A percentile compares a stretch with the other conserved stretches of the same genome.
Evolutionary conservation across 176 grass and related monocot genomes (phyloP).

Genomic region (Aegilops umbellulata): DNA sequence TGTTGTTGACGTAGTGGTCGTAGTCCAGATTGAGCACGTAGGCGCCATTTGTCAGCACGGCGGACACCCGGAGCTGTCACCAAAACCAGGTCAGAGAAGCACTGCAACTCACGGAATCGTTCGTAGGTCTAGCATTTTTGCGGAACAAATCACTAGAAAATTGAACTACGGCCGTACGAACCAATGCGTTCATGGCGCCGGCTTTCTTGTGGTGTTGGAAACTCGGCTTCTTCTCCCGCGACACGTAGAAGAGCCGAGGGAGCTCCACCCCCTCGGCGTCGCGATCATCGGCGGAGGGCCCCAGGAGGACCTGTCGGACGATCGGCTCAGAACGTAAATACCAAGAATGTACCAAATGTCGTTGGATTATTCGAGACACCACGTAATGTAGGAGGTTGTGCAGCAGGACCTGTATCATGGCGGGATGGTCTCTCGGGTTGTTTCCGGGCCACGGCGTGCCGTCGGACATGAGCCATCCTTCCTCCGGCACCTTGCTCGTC

Average conservation of each 20-base stretch:
- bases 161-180: slow-evolving; percentile 1
- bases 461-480: slow-evolving; percentile 73
- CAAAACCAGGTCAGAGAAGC: background rate
- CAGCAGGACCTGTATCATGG: slow-evolving; percentile 54
- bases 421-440: slow-evolving; percentile 67
- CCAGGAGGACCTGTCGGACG: slow-evolving; percentile 43
- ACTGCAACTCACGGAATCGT: background rate
- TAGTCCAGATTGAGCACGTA: slow-evolving; percentile 54
- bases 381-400: background rate
- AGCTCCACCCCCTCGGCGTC: slow-evolving; percentile 41
- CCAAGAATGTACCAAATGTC: no score
- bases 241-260: slow-evolving; percentile 68
- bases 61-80: slow-evolving; percentile 54
- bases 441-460: slow-evolving; percentile 73
- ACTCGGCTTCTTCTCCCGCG: slow-evolving; percentile 57
- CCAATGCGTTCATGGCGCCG: slow-evolving; percentile 72
- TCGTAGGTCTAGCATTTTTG: no score
- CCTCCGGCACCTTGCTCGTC: slow-evolving; percentile 57
- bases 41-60: slow-evolving; percentile 54
- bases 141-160: background rate
- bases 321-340: background rate
- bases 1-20: slow-evolving; percentile 58
- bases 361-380: no score
- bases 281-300: slow-evolving; percentile 32
- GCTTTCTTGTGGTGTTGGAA: slow-evolving; percentile 62